These are phyloP conservation scores for Fusarium sp. DNA, from an alignment of 2,329 filamentous ascomycete species.

Conservation along the genomic window DNA sequence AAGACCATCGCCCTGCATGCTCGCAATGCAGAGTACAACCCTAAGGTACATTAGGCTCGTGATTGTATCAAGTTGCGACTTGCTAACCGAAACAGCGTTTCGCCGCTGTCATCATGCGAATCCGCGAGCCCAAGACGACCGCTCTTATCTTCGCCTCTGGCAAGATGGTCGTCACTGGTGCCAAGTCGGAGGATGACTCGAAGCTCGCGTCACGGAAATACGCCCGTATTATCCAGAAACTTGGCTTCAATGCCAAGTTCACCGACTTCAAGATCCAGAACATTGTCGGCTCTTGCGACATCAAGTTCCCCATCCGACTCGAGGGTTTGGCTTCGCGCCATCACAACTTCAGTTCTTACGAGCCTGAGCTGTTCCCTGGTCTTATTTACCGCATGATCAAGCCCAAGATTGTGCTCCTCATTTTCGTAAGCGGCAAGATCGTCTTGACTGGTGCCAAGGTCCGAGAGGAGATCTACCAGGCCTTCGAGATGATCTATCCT, in stretches of 20 bases:
- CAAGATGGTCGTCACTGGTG: conserved; percentile 99
- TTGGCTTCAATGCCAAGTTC: conserved; percentile 99
- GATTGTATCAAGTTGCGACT: conserved; percentile 15
- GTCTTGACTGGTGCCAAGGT: conserved; percentile 98
- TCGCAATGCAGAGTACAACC: conserved; percentile 98
- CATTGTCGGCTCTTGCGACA: conserved; percentile 98
- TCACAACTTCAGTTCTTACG: conserved; percentile 99
- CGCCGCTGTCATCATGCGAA: conserved; percentile 99
- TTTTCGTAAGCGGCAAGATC: conserved; percentile 99
- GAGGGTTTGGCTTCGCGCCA: conserved; percentile 97
- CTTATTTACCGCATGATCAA: conserved; percentile 99
- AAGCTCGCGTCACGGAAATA: conserved; percentile 98
- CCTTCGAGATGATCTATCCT: conserved; percentile 97
- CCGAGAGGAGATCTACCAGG: conserved; percentile 97
- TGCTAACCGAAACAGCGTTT: conserved; percentile 80
- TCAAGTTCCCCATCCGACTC: conserved; percentile 98
- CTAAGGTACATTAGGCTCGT: conserved; percentile 79
- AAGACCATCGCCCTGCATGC: conserved; percentile 99
- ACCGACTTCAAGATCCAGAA: conserved; percentile 99
- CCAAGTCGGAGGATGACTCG: conserved; percentile 97
- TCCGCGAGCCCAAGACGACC: conserved; percentile 98
- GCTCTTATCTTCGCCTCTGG: conserved; percentile 97
- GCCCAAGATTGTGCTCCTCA: conserved; percentile 97
- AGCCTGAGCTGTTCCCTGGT: conserved; percentile 98
- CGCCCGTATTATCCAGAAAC: conserved; percentile 99